These are phyloP conservation scores for Alternaria ethzedia DNA, from an alignment of 2,329 filamentous ascomycete genomes.

Conservation along the genomic window DNA sequence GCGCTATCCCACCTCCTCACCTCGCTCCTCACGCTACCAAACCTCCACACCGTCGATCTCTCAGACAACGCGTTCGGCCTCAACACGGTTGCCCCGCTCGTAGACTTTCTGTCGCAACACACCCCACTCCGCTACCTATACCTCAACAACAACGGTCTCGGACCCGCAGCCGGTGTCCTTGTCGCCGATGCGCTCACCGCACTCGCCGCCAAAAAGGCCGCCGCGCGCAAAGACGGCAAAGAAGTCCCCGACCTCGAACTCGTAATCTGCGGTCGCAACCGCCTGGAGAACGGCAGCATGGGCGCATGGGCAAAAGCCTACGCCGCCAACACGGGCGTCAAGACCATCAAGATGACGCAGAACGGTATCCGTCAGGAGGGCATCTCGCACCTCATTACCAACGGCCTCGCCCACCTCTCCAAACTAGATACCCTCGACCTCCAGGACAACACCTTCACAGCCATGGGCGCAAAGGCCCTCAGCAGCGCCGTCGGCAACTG, in stretches of 20 bases:
- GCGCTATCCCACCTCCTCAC: conserved; percentile 86
- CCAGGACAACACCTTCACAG: conserved; percentile 97
- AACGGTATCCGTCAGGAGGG: conserved; percentile 97
- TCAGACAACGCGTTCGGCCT: conserved; percentile 98
- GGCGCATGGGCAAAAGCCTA: conserved; percentile 90
- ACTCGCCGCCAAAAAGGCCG: conserved; percentile 83
- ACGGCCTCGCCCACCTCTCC: conserved; percentile 75
- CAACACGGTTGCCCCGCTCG: conserved; percentile 90
- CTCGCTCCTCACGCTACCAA: conserved; percentile 82
- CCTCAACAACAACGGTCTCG: conserved; percentile 97
- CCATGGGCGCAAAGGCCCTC: conserved; percentile 78
- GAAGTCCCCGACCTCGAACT: conserved; percentile 86
- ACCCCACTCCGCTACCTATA: conserved; percentile 91
- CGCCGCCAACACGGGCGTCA: conserved; percentile 79
- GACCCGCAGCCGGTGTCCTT: conserved; percentile 85
- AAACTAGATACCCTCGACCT: conserved; percentile 81
- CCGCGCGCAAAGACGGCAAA: conserved; percentile 73
- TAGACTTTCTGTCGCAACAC: conserved; percentile 88
- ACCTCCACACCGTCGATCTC: conserved; percentile 89
- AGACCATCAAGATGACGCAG: conserved; percentile 94
- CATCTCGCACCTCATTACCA: conserved; percentile 78
- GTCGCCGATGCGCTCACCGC: conserved; percentile 86
- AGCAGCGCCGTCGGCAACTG: conserved; percentile 76
- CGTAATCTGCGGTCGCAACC: conserved; percentile 95
- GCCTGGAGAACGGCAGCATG: conserved; percentile 96